Evolutionary conservation across 768 basidiomycete genomes (phyloP).

Genomic region (Rubroboletus satanas): DNA sequence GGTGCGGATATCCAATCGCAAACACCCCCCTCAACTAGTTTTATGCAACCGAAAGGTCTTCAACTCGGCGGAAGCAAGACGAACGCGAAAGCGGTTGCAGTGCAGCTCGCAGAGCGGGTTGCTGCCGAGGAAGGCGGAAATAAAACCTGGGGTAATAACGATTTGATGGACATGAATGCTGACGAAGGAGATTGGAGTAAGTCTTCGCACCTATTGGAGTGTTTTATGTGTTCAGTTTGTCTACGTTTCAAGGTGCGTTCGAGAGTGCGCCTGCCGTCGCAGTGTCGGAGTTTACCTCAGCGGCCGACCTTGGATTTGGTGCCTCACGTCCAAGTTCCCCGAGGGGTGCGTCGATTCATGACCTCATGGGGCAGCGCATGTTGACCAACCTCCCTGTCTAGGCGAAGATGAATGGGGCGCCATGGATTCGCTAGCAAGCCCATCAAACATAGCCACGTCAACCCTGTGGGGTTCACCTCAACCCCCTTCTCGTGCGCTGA

Average conservation of each 20-base stretch:
- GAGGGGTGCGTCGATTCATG: conserved; percentile 3
- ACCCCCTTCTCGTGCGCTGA: conserved; percentile 14
- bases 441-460: conserved; percentile 1
- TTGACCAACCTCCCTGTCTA: not conserved
- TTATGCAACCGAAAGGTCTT: conserved; percentile 54
- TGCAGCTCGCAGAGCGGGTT: conserved; percentile 57
- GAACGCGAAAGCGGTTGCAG: conserved; percentile 41
- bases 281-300: conserved; percentile 21
- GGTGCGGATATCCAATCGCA: not conserved
- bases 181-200: conserved; percentile 94
- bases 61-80: conserved; percentile 62
- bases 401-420: conserved; percentile 23
- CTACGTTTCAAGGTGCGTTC: conserved; percentile 59
- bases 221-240: not conserved
- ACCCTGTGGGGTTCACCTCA: conserved; percentile 19
- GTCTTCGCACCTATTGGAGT: conserved; percentile 26
- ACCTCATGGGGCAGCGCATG: not conserved
- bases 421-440: conserved; percentile 8
- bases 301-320: conserved; percentile 27
- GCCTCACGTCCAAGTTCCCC: conserved; percentile 12
- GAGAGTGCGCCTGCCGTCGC: conserved; percentile 48
- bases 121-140: conserved; percentile 36
- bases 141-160: conserved; percentile 69
- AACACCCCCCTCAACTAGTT: conserved; percentile 7
- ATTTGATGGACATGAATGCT: conserved; percentile 90